Percentiles rank a stretch among this genome's conserved stretches.
These are phyloP conservation scores for Colletotrichum salicis DNA, from an alignment of 2,329 filamentous ascomycete species.

Conservation along the genomic window DNA sequence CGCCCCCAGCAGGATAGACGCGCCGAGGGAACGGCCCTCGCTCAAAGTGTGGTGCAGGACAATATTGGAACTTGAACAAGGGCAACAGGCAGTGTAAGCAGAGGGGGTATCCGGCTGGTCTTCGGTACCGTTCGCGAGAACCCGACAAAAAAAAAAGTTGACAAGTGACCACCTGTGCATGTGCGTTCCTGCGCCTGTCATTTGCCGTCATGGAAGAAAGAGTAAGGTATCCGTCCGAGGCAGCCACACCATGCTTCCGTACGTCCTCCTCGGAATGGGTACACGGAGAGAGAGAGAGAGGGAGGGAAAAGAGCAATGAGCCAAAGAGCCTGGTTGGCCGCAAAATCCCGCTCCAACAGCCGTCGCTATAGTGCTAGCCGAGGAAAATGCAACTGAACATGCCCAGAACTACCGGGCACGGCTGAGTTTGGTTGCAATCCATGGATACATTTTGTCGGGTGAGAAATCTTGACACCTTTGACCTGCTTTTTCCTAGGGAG, in stretches of 20 bases:
- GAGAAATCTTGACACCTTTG: background rate
- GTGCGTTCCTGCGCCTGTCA: conserved; percentile 18
- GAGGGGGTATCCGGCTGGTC: background rate
- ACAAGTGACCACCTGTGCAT: conserved; percentile 28
- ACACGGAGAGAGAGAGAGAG: background rate
- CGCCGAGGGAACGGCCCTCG: background rate
- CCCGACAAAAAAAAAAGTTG: conserved; percentile 20
- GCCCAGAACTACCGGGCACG: background rate
- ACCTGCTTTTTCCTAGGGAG: background rate
- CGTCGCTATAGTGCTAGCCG: background rate
- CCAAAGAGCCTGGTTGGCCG: too few species aligned
- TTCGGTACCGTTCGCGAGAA: conserved; percentile 26
- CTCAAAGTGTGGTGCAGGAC: background rate
- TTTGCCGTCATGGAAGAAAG: background rate
- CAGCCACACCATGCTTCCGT: background rate
- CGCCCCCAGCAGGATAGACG: background rate
- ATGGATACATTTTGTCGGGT: background rate
- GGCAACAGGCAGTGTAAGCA: background rate
- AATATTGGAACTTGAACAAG: conserved; percentile 7
- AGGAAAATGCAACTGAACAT: background rate
- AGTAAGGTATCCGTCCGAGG: conserved; percentile 12
- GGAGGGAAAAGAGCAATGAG: too few species aligned
- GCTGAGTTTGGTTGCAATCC: background rate
- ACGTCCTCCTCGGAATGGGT: background rate
- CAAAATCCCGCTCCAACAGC: background rate